These are phyloP conservation scores for Bretschneidera sinensis DNA, from an alignment of 345 rosid genomes.

Conservation along the genomic window DNA sequence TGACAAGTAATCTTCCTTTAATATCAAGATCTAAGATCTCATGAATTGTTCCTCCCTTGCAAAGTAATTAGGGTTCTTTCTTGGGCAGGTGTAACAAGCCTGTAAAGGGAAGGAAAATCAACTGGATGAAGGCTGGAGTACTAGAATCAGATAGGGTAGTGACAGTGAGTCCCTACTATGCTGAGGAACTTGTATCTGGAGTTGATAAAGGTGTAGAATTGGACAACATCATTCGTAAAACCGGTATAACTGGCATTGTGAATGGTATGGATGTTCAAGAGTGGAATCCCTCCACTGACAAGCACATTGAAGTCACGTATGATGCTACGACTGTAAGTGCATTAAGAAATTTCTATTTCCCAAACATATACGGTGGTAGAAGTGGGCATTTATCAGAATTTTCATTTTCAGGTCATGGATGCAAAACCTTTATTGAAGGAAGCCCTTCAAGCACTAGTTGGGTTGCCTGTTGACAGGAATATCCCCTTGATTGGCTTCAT, in stretches of 20 bases:
- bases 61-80: conserved; percentile 4
- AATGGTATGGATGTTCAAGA: conserved; percentile 98
- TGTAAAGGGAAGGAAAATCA: conserved; percentile 80
- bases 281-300: conserved; percentile 87
- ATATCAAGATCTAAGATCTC: too few relatives aligned
- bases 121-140: conserved; percentile 96
- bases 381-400: background rate
- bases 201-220: conserved; percentile 76
- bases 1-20: background rate
- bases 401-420: conserved; percentile 49
- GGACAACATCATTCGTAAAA: conserved; percentile 50
- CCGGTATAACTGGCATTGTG: conserved; percentile 59
- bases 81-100: conserved; percentile 58
- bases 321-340: conserved; percentile 68
- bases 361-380: background rate
- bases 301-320: conserved; percentile 57
- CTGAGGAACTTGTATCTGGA: conserved; percentile 79
- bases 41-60: too few relatives aligned
- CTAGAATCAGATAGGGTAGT: conserved; percentile 65
- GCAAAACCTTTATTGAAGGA: conserved; percentile 91
- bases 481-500: conserved; percentile 90
- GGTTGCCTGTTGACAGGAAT: conserved; percentile 77
- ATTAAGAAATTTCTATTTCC: background rate
- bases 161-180: conserved; percentile 88
- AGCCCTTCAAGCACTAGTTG: conserved; percentile 86